Conservation (phyloP, 805 yeast genomes). For the Yamadazyma kitorensis region DNA sequence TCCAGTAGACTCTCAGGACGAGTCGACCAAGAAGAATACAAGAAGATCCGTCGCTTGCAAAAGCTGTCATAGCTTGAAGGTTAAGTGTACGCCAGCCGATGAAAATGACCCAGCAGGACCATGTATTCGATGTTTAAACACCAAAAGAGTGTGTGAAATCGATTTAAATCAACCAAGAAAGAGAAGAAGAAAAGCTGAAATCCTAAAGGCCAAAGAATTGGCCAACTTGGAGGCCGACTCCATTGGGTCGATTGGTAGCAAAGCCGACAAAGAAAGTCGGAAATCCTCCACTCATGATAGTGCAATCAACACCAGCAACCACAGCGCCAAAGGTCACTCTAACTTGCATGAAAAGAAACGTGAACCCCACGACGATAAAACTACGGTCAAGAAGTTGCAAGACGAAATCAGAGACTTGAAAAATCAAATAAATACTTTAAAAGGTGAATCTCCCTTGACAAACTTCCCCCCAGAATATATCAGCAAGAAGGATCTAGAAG, state of each 20-base stretch:
- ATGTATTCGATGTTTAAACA: slow-evolving; percentile 70
- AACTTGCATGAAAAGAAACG: too few species aligned
- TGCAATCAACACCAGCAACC: too few species aligned
- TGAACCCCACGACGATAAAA: too few species aligned
- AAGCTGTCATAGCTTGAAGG: slow-evolving; percentile 80
- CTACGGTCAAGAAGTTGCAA: too few species aligned
- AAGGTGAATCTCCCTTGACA: background rate
- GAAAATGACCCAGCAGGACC: slow-evolving; percentile 56
- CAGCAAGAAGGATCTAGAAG: slow-evolving; percentile 36
- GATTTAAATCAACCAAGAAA: slow-evolving; percentile 61
- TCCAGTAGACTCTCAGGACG: too few species aligned
- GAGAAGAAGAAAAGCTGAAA: slow-evolving; percentile 33
- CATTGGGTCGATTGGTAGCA: background rate
- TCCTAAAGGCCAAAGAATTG: slow-evolving; percentile 14
- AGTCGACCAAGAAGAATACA: slow-evolving; percentile 8
- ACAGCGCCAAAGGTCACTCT: too few species aligned
- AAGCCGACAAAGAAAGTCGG: background rate
- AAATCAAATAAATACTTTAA: slow-evolving; percentile 13
- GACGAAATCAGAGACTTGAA: slow-evolving; percentile 18
- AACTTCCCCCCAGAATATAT: slow-evolving; percentile 9
- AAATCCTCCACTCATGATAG: too few species aligned
- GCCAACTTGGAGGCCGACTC: background rate
- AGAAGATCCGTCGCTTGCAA: slow-evolving; percentile 60
- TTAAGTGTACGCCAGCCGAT: slow-evolving; percentile 76
- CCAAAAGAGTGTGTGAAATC: slow-evolving; percentile 62